Base-by-base conservation (phyloP, 1,139 yeast genomes). In the Geotrichum candidum region DNA sequence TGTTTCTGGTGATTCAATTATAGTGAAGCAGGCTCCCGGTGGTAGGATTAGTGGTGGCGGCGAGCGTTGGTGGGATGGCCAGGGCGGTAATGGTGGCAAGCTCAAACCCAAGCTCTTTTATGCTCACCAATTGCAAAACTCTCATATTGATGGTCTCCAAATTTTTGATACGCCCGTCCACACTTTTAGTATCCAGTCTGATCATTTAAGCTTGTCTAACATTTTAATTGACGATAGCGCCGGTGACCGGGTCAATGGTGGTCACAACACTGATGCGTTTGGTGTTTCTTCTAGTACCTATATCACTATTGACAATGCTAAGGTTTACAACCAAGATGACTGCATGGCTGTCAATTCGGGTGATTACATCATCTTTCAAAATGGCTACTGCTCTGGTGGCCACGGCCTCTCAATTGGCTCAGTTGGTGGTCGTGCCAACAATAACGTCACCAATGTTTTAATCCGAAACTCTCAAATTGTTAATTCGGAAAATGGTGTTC, bases 391-490 rank as follows among this genome's bases (percentile, higher is more conserved):
- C 18, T 18, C 18, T 18, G 58, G 58, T 29, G 58, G 58, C 31
- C 58, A 56, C 50, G 58, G 58, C 31, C 54, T 56, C 9, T 56
- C 58, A 4, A 56, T 56, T 50, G 58, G 58, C 25, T 56, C 58
- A 13, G 58, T 56, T 50, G 58, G 58, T 11, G 58, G 58, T 27
- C 51, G 58, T 23, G 13, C 45, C 25, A 22, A 56, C 53, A 56
- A 56, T 33, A 27, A 27, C 4, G 58, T 56, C 33, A 50, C 48
- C 29, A 45, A 25, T 31, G 58, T 56, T 22, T 48, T 10, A 4
- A 50, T 56, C 29, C 3, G 18, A 1, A 50, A 56, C 53, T 31
- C 46, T 50, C 51, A 48, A 15, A 38, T 56, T 45, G 46, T 50
- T 23, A 56, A 56, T 53, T 56, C 58, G 22, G 53, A 56, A 18